phyloP scores from a whole-genome alignment of 306 rosid genomes.

The Rubus parviflorus region DNA sequence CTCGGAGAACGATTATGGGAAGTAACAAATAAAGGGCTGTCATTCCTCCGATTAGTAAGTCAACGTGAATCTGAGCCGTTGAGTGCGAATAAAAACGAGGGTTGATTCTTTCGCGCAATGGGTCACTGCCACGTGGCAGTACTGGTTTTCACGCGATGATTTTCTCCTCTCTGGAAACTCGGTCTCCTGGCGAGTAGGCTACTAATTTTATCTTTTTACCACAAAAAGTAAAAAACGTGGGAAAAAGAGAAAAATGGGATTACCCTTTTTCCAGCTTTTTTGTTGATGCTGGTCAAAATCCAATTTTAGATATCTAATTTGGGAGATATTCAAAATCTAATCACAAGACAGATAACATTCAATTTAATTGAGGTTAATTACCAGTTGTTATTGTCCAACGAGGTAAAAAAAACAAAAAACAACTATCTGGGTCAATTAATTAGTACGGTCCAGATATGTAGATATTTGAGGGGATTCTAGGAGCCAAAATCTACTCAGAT shows the following conservation, averaged over 20 bases:
- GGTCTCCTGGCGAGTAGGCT: not conserved
- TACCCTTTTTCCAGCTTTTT: not conserved
- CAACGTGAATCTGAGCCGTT: not conserved
- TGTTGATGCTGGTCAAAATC: slow-evolving; percentile 28
- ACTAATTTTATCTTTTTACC: slow-evolving; percentile 17
- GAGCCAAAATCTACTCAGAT: not conserved
- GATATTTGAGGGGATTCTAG: not conserved
- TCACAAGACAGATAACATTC: slow-evolving; percentile 23
- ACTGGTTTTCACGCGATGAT: slow-evolving; percentile 6
- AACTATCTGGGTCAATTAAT: not conserved
- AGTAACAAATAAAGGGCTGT: not conserved
- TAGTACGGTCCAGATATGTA: not conserved
- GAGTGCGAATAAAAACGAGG: not conserved
- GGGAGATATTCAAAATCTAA: not conserved
- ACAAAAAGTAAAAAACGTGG: not conserved
- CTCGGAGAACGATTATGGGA: not conserved
- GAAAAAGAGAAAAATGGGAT: not conserved
- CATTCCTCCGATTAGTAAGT: not conserved
- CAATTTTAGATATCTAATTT: slow-evolving; percentile 12
- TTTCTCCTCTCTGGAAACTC: not conserved
- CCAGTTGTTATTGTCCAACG: no score
- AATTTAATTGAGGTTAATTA: not conserved
- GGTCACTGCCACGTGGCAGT: not conserved
- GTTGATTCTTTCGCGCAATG: not conserved
- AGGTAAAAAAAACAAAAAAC: not conserved